Base-by-base conservation (phyloP, 2,329 filamentous ascomycete species). In the Stagonosporopsis cucurbitacearum region DNA sequence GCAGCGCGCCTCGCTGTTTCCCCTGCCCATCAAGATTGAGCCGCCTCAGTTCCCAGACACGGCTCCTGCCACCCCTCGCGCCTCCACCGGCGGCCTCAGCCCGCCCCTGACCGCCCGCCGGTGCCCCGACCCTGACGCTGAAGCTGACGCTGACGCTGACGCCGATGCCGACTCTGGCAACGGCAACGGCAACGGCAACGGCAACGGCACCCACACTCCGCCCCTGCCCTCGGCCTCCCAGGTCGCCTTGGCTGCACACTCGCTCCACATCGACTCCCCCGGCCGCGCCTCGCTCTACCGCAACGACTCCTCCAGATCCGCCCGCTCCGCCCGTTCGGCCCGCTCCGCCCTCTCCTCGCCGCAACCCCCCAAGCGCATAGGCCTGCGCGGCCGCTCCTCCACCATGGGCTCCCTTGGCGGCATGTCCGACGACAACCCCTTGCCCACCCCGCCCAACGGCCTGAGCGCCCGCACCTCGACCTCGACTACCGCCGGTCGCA, bases 391-490 rank as follows among this genome's bases (percentile, higher is more conserved):
- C 48, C 86, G 95, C 62, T 96, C 95, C 17, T 96, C 93, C 5
- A 98, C 95, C 0, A 84, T 96, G 79, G 93, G 90, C 67, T 98
- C 94, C 1, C 76, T 94, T 39, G 86, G 88, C 17, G 87, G 89
- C 60, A 83, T 85, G 50, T 91, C 88, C 0, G 86, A 87, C 50
- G 90, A 92, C 58, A 86, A 89, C 30, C 86, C 88, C 50, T 82
- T 89, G 5, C 81, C 86, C 6, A 86, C 88, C 2, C 74, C 74
- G 7, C 74, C 74, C 17, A 72, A 70, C 33, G 71, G 67, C 44
- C 58, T 64, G 2, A 81, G 77, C 59, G 81, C 79, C 3, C 84
- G 92, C 47, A 93, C 87, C 6, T 96, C 93, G 1, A 91, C 89
- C 1, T 96, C 92, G 0, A 94, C 89, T 0, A 94, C 89, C 0